Percentiles rank a stretch among this genome's conserved stretches.
Conservation (phyloP, 108 stramenopile genomes). For the Bacterosira constricta region DNA sequence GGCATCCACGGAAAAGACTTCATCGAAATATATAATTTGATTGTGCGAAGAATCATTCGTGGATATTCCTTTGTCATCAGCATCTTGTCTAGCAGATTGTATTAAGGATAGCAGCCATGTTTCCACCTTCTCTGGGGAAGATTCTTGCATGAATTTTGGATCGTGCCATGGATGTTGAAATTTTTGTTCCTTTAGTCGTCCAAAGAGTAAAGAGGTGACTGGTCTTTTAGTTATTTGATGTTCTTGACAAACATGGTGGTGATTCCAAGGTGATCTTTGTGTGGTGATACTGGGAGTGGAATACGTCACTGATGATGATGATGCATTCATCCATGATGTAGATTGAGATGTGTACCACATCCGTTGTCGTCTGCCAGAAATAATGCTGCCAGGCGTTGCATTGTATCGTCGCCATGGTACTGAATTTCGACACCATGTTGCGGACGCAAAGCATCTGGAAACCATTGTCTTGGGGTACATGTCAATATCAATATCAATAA, state of each 20-base stretch:
- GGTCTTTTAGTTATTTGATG: background rate
- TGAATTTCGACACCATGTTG: background rate
- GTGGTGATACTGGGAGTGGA: background rate
- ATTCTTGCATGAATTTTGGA: slow-evolving; percentile 45
- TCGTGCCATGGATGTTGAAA: slow-evolving; percentile 41
- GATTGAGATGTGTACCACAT: background rate
- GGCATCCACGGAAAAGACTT: slow-evolving; percentile 36
- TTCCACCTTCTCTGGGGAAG: slow-evolving; percentile 34
- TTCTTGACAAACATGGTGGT: background rate
- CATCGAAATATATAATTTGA: background rate
- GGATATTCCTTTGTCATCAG: background rate
- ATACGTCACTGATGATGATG: background rate
- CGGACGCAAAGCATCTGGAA: background rate
- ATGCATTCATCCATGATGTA: no score
- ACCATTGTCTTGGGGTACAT: background rate
- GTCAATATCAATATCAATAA: no score
- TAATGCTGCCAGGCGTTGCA: background rate
- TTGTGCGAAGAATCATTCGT: background rate
- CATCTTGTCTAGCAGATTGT: slow-evolving; percentile 5
- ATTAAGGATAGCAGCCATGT: slow-evolving; percentile 42
- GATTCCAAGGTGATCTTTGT: background rate
- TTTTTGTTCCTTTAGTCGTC: background rate
- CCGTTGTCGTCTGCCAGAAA: background rate
- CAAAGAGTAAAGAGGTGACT: slow-evolving; percentile 10
- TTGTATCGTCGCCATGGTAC: no score